Evolutionary conservation across 495 filamentous ascomycete genomes (phyloP), one percentile per base, ranked within the genome.

Genomic region (Penicillium turbatum): DNA sequence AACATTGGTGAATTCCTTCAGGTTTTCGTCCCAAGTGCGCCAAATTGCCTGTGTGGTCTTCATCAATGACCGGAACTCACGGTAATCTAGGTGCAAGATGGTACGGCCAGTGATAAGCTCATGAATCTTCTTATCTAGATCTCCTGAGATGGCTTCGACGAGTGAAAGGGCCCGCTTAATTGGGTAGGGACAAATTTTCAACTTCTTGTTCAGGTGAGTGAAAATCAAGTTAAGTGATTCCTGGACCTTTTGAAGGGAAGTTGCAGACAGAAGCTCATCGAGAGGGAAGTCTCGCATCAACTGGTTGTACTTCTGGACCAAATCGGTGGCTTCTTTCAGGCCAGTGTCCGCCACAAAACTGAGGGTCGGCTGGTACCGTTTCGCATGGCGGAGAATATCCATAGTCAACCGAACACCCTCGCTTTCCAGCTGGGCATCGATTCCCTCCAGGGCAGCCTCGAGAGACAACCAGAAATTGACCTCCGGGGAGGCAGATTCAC

Each of bases 391-490:
- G 53, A 99, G 77, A 44, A 97, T 88, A 58, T 97, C 92, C 72
- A 99, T 81, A 0, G 95, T 97, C 59, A 99, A 77, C 63, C 79
- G 81, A 19, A 99, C 92, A 21, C 93, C 93, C 42, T 95, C 89
- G 56, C 90, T 88, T 45, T 85, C 78, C 34, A 97, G 75, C 65
- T 97, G 92, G 29, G 78, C 80, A 67, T 96, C 92, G 54, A 99
- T 95, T 11, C 84, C 84, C 60, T 96, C 92, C 39, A 99, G 69
- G 2, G 89, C 87, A 37, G 84, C 86, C 65, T 99, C 93, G 86
- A 97, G 95, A 1, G 89, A 90, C 36, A 97, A 71, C 93, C 93
- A 99, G 61, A 97, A 99, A 63, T 96, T 96, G 62, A 97, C 95
- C 66, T 99, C 93, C 66, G 97, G 95, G 16, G 86, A 89, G 10